These are phyloP conservation scores for Ilyonectria robusta DNA, from an alignment of 2,329 filamentous ascomycete genomes.

Conservation along the genomic window DNA sequence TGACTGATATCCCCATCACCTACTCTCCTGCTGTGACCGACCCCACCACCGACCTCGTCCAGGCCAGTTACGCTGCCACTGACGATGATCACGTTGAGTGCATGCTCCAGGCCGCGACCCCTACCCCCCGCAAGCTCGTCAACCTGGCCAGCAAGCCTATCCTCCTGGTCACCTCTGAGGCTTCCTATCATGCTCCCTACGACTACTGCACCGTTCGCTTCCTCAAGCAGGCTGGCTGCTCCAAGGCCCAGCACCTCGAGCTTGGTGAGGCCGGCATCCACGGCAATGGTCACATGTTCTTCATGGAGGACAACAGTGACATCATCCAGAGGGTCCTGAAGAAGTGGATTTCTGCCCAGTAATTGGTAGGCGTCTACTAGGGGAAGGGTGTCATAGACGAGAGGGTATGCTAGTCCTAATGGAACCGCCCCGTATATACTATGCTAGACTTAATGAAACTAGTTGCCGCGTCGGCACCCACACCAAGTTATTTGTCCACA, in stretches of 20 bases:
- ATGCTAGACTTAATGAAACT: background rate
- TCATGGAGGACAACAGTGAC: slow-evolving; percentile 45
- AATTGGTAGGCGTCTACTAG: background rate
- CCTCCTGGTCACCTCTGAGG: slow-evolving; percentile 38
- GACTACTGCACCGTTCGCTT: slow-evolving; percentile 42
- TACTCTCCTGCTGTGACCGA: slow-evolving; percentile 58
- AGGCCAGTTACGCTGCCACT: slow-evolving; percentile 17
- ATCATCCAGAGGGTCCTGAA: slow-evolving; percentile 34
- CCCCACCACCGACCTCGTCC: slow-evolving; percentile 33
- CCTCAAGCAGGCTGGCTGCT: slow-evolving; percentile 40
- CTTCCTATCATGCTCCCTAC: slow-evolving; percentile 40
- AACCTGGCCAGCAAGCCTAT: slow-evolving; percentile 52
- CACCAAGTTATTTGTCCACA: too few species aligned
- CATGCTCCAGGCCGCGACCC: slow-evolving; percentile 32
- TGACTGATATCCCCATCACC: slow-evolving; percentile 64
- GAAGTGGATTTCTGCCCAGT: slow-evolving; percentile 30
- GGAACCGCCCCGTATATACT: background rate
- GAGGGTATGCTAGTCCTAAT: background rate
- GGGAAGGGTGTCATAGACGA: background rate
- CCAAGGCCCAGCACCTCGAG: slow-evolving; percentile 39
- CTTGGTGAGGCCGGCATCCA: slow-evolving; percentile 38
- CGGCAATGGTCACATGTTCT: slow-evolving; percentile 45
- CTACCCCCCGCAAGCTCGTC: slow-evolving; percentile 41
- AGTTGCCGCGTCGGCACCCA: background rate
- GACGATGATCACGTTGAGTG: slow-evolving; percentile 33